These are phyloP conservation scores for Pittosporum tobira DNA, from an alignment of 129 eudicot genomes.

Conservation along the genomic window DNA sequence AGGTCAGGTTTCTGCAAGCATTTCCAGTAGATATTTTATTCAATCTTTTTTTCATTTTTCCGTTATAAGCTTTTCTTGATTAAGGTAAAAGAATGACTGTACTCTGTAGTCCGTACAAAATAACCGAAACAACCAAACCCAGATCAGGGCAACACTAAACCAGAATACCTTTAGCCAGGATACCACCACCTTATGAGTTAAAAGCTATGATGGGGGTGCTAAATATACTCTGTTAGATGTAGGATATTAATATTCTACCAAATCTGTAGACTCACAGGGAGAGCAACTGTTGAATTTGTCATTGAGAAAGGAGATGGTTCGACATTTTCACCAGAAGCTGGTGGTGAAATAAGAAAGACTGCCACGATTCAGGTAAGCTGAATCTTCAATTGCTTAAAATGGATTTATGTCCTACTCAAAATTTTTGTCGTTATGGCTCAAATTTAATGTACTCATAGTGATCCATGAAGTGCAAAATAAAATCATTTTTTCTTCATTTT, in stretches of 20 bases:
- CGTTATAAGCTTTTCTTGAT: neutral
- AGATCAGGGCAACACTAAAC: neutral
- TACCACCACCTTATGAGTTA: neutral
- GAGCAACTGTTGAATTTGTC: slow-evolving; percentile 81
- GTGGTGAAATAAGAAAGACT: slow-evolving; percentile 59
- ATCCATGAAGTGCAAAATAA: neutral
- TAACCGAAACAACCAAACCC: neutral
- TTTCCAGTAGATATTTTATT: neutral
- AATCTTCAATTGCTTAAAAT: slow-evolving; percentile 2
- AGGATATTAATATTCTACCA: slow-evolving; percentile 2
- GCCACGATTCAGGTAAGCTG: slow-evolving; percentile 58
- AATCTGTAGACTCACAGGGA: slow-evolving; percentile 66
- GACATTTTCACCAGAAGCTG: slow-evolving; percentile 75
- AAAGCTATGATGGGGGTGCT: neutral
- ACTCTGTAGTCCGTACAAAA: no score
- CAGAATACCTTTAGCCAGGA: neutral
- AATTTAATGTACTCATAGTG: neutral
- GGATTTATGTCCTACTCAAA: neutral
- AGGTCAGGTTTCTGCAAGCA: slow-evolving; percentile 33
- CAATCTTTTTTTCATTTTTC: neutral
- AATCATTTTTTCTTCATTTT: neutral
- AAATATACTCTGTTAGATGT: neutral
- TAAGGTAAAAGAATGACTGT: neutral
- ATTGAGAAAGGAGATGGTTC: slow-evolving; percentile 92
- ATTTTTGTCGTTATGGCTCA: neutral